A percentile compares a stretch with the other conserved stretches of the same genome.
Conservation (phyloP, 2,329 filamentous ascomycete species). For the Neopestalotiopsis sp. region DNA sequence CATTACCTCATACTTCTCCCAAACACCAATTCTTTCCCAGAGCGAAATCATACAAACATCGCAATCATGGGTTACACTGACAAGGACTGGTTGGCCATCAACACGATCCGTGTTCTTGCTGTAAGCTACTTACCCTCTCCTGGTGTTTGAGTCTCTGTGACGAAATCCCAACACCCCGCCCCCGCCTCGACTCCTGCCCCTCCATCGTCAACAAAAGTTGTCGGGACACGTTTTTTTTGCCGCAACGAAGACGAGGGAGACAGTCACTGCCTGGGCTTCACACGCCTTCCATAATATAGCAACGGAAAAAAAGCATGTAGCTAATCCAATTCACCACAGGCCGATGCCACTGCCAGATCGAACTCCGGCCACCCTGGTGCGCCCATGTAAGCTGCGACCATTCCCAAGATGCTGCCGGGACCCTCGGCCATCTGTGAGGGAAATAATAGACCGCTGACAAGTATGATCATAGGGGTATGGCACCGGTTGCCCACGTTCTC, state of each 20-base stretch:
- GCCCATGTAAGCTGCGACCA: constrained; percentile 73
- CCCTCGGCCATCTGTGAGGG: background rate
- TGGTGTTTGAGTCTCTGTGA: constrained; percentile 22
- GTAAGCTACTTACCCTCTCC: constrained; percentile 64
- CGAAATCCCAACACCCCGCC: constrained; percentile 30
- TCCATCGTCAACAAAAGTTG: constrained; percentile 33
- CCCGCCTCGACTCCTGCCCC: constrained; percentile 37
- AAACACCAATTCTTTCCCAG: constrained; percentile 16
- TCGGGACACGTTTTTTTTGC: constrained; percentile 15
- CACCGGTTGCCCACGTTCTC: constrained; percentile 92
- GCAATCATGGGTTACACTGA: constrained; percentile 87
- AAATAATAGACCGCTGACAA: constrained; percentile 21
- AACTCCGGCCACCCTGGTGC: constrained; percentile 99
- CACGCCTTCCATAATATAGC: background rate
- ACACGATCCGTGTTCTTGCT: constrained; percentile 96
- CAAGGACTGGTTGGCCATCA: constrained; percentile 88
- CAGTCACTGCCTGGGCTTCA: background rate
- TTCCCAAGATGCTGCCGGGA: background rate
- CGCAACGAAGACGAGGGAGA: constrained; percentile 18
- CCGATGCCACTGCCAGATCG: constrained; percentile 94
- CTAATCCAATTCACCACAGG: constrained; percentile 56
- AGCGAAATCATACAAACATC: constrained; percentile 34
- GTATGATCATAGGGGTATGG: constrained; percentile 69
- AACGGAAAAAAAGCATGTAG: too few species aligned
- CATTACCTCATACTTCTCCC: constrained; percentile 10